Evolutionary conservation across 768 basidiomycete genomes (phyloP).

Genomic region (Nevesoporus exiguus): DNA sequence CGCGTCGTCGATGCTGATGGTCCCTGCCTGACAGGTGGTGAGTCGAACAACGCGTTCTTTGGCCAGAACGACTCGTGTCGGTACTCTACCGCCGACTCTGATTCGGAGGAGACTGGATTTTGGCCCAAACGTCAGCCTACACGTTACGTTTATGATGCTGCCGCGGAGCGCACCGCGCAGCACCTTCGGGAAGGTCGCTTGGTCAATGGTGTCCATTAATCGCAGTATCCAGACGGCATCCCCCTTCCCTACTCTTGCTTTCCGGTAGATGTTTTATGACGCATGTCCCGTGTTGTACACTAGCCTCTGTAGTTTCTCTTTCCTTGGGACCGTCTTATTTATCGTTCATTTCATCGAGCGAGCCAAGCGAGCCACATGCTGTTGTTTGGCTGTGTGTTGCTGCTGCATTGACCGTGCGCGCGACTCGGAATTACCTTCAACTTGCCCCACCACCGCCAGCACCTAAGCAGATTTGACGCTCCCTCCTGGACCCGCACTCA

Average conservation of each 20-base stretch:
- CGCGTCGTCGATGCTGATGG: not conserved
- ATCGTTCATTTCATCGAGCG: slow-evolving; percentile 7
- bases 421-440: too few relatives aligned
- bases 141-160: slow-evolving; percentile 89
- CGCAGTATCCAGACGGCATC: slow-evolving; percentile 3
- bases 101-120: slow-evolving; percentile 43
- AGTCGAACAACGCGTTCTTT: slow-evolving; percentile 56
- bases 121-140: slow-evolving; percentile 45
- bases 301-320: slow-evolving; percentile 18
- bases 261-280: slow-evolving; percentile 12
- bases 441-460: slow-evolving; percentile 13
- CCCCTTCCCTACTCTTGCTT: not conserved
- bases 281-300: slow-evolving; percentile 24
- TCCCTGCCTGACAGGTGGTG: slow-evolving; percentile 33
- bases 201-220: slow-evolving; percentile 48
- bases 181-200: slow-evolving; percentile 45
- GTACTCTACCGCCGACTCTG: slow-evolving; percentile 41
- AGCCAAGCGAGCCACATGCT: slow-evolving; percentile 8
- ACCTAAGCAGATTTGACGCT: not conserved
- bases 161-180: slow-evolving; percentile 72
- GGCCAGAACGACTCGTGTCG: slow-evolving; percentile 36
- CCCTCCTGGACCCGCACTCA: not conserved
- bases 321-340: slow-evolving; percentile 22
- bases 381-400: slow-evolving; percentile 27
- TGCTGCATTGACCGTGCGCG: not conserved